A percentile compares a stretch with the other conserved stretches of the same genome.
Evolutionary conservation across 23 red algal species (phyloP).

Genomic region (Gracilaria domingensis): DNA sequence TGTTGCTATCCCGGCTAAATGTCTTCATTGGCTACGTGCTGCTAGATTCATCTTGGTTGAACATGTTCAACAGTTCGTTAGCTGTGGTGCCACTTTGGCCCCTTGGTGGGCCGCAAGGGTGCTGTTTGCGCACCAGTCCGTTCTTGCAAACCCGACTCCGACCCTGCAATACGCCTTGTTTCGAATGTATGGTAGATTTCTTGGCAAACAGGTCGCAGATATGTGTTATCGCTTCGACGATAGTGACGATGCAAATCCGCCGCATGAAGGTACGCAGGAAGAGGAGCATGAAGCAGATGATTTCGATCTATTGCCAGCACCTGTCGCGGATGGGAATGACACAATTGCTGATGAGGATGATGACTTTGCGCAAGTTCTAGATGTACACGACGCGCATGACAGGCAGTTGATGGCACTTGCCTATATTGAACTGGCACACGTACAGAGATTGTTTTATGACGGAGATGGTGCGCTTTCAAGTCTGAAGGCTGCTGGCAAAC

Average conservation of each 20-base stretch:
- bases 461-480: conserved; percentile 58
- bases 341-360: conserved; percentile 47
- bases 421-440: conserved; percentile 54
- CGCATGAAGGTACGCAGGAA: neutral
- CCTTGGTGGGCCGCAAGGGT: conserved; percentile 73
- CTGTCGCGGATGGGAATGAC: conserved; percentile 22
- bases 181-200: conserved; percentile 47
- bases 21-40: conserved; percentile 44
- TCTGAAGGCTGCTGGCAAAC: conserved; percentile 9
- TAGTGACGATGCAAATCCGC: neutral
- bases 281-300: conserved; percentile 25
- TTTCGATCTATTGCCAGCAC: conserved; percentile 14
- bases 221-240: conserved; percentile 9
- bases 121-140: conserved; percentile 36
- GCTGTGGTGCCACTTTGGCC: conserved; percentile 22
- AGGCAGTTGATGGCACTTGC: conserved; percentile 23
- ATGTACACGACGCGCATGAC: conserved; percentile 10
- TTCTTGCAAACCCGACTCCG: conserved; percentile 38
- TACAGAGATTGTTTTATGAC: conserved; percentile 58
- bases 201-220: conserved; percentile 48
- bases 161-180: conserved; percentile 34
- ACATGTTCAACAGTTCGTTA: conserved; percentile 26
- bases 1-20: conserved; percentile 22
- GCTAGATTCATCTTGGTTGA: conserved; percentile 58
- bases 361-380: conserved; percentile 22